Evolutionary conservation across 208 protist species (phyloP), one percentile per base, ranked within the genome.

Genomic region (Strigomonas galati): DNA sequence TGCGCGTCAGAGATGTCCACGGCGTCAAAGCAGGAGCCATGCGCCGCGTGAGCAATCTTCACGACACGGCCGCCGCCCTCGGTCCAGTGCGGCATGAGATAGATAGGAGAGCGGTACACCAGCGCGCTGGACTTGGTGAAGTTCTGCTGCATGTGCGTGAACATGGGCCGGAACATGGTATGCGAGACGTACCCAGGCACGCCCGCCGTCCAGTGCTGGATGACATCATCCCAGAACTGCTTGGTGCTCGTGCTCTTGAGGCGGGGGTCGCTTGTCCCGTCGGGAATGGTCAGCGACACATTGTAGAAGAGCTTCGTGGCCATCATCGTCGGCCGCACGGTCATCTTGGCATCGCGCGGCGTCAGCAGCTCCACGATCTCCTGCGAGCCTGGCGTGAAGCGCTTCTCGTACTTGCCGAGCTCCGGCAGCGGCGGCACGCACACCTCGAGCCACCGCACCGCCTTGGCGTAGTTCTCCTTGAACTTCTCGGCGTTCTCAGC

Each of bases 231-330:
- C 91, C 91, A 96, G 70, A 92, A 96, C 43, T 91, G 86, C 78
- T 92, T 92, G 10, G 85, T 91, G 71, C 87, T 93, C 31, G 84
- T 94, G 65, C 78, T 86, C 73, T 81, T 82, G 30, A 93, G 76
- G 19, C 86, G 84, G 51, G 91, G 91, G 65, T 93, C 88, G 30
- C 81, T 55, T 4, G 87, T 86, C 62, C 71, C 72, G 66, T 94
- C 88, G 7, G 87, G 87, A 62, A 96, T 96, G 17, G 82, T 91
- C 49, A 96, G 79, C n/a, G 78, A 77, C 10, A 96, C 91, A 68
- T 94, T 91, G 77, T 96, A 96, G 52, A 96, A 96, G 0, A 96
- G 75, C 72, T 93, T 94, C 7, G 88, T 96, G 35, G 88, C 88
- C 86, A 96, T 91, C 87, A 96, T 94, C 6, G 88, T 94, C 4